Evolutionary conservation across 192 early-diverging fungal species (phyloP), one percentile per base, ranked within the genome.

Genomic region (Cetraspora pellucida): DNA sequence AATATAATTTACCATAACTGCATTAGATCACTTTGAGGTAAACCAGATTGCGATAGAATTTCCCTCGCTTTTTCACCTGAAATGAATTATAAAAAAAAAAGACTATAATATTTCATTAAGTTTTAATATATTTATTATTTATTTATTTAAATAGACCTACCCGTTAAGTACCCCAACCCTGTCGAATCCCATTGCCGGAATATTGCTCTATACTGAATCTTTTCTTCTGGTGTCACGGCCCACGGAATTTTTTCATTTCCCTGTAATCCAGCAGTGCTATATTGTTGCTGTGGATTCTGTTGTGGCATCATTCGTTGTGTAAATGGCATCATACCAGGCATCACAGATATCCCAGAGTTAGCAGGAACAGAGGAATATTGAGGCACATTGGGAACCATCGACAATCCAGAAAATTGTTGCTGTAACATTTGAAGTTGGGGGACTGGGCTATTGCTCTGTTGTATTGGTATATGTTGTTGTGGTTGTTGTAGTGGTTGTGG

Each of bases 151-250:
- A 37, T 14, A 21, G 31, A 52, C 74, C 71, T 80, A 74, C 92
- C 93, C 49, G 86, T 84, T 45, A 95, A 83, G 78, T 84, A 92
- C 9, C 93, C 94, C 0, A 83, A 84, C 19, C 85, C 86, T 47
- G 85, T 83, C 0, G 84, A 83, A 80, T 95, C 94, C 89, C 91
- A 94, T 13, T 87, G 87, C 37, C 84, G 90, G 78, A 95, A 95
- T 65, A 93, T 90, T 46, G 87, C 79, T 72, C 87, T 90, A 50
- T 90, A 88, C 37, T 81, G 81, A 25, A 81, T 77, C 73, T 86
- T 86, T 79, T 89, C 88, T 60, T 89, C 85, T 6, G 68, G 72
- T 11, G 82, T 85, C n/a, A 89, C 85, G 21, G 86, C 85, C 88
- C 88, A 89, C 49, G 83, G 81, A 54, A 85, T 82, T 68, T 85